Percentiles rank a stretch among this genome's conserved stretches.
Conservation (phyloP, 805 yeast species). For the Saturnispora ahearnii region DNA sequence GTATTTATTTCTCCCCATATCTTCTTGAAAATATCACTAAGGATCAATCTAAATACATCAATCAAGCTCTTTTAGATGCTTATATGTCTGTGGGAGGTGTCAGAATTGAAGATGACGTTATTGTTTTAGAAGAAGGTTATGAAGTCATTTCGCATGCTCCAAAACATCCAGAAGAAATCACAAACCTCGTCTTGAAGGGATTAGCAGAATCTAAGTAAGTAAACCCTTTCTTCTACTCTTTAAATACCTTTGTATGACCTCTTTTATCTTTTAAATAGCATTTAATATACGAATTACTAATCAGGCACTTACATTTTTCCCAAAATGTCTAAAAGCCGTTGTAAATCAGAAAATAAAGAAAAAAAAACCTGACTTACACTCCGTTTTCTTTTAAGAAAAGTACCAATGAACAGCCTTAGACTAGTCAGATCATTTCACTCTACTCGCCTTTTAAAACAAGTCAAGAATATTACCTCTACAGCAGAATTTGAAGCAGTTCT, state of each 20-base stretch:
- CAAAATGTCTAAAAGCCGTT: constrained; percentile 4
- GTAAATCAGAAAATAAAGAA: neutral
- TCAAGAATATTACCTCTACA: neutral
- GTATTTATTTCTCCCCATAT: constrained; percentile 81
- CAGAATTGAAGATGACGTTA: constrained; percentile 87
- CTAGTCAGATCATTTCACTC: constrained; percentile 6
- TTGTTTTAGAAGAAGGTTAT: constrained; percentile 66
- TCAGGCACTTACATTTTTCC: neutral
- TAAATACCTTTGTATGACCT: no score
- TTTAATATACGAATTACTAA: neutral
- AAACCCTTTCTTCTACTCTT: no score
- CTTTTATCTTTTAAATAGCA: no score
- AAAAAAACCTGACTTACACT: neutral
- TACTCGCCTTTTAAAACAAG: constrained; percentile 1
- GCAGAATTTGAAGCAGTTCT: neutral
- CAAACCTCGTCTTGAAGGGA: constrained; percentile 67
- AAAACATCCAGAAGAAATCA: constrained; percentile 76
- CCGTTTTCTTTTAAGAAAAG: neutral
- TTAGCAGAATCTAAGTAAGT: constrained; percentile 23
- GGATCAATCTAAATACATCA: constrained; percentile 47
- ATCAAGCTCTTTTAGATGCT: constrained; percentile 56
- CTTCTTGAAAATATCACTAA: constrained; percentile 42
- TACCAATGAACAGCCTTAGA: constrained; percentile 5
- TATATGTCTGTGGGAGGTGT: constrained; percentile 95
- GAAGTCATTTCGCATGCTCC: constrained; percentile 80